Evolutionary conservation across 306 rosid species (phyloP).

Genomic region (Trifolium pratense): DNA sequence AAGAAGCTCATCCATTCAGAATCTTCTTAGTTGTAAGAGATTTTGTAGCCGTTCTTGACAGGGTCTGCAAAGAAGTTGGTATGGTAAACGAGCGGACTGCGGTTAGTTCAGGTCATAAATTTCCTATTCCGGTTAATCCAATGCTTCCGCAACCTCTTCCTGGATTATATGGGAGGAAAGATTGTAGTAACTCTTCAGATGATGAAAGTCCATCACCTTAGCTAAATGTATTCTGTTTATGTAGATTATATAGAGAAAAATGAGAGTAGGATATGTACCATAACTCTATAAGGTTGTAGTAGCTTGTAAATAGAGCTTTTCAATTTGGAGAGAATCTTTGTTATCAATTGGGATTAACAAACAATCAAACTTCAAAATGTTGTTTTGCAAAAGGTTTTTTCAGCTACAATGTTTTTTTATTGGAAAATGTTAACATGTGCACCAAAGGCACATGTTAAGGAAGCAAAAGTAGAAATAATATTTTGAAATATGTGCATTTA

Average conservation of each 20-base stretch:
- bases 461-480: no score
- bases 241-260: constrained; percentile 57
- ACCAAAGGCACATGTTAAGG: no score
- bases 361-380: constrained; percentile 12
- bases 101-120: constrained; percentile 75
- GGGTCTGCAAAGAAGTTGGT: constrained; percentile 93
- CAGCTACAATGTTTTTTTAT: not conserved
- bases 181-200: constrained; percentile 54
- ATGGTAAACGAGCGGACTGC: constrained; percentile 76
- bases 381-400: not conserved
- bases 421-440: no score
- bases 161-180: constrained; percentile 52
- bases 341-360: constrained; percentile 23
- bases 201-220: constrained; percentile 63
- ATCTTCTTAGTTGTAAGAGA: constrained; percentile 92
- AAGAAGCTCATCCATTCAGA: constrained; percentile 98
- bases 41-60: constrained; percentile 70
- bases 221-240: constrained; percentile 55
- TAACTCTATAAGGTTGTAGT: constrained; percentile 24
- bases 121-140: constrained; percentile 94
- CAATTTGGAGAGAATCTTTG: constrained; percentile 22
- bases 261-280: constrained; percentile 37
- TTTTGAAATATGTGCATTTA: no score
- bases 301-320: constrained; percentile 46
- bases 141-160: constrained; percentile 74